Evolutionary conservation across 352 stramenopile genomes (phyloP), one percentile per base, ranked within the genome.

Genomic region (Poterioochromonas sp.): DNA sequence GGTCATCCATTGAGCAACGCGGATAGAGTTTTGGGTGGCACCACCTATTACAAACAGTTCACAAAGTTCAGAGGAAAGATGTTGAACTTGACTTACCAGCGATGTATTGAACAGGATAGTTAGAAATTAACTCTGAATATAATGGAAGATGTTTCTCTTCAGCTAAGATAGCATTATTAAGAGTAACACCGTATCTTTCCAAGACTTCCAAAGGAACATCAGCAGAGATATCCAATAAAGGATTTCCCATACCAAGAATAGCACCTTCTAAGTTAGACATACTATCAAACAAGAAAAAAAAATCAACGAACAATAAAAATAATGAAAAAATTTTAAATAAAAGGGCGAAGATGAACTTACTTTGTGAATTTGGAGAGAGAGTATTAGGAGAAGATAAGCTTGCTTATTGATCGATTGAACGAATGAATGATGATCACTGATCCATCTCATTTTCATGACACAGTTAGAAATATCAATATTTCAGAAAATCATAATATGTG

Each of bases 1-100:
- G 12, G 51, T 86, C 94, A 99, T 99, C 96, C 96, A 99, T 86
- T 99, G 94, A 1, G 95, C 94, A n/a, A 99, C 93, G 73, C 96
- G 93, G 84, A 99, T 98, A 77, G 88, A 93, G 88, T 99, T 99
- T 86, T 99, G 95, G 26, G 96, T 99, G 60, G 96, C 95, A 73
- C 96, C 96, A 41, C 92, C 69, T 76, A 39, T 26, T 71, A 8
- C 26, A 70, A 47, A 3, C 15, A 70, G 51, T 70, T 35, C 12
- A 3, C 12, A 76, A 35, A 32, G 26, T 29, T 32, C 8, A 22
- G 65, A 68, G 11, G 5, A 65, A 65, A 5, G 26, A 65, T 65
- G 54, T 11, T 26, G 47, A 26, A 26, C 47, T 39, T 15, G 54
- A 74, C 20, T 79, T n/a, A 65, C 87, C 96, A 8, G 95, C 95